Evolutionary conservation across 2,329 filamentous ascomycete genomes (phyloP).

Genomic region (Aschersonia sp.): DNA sequence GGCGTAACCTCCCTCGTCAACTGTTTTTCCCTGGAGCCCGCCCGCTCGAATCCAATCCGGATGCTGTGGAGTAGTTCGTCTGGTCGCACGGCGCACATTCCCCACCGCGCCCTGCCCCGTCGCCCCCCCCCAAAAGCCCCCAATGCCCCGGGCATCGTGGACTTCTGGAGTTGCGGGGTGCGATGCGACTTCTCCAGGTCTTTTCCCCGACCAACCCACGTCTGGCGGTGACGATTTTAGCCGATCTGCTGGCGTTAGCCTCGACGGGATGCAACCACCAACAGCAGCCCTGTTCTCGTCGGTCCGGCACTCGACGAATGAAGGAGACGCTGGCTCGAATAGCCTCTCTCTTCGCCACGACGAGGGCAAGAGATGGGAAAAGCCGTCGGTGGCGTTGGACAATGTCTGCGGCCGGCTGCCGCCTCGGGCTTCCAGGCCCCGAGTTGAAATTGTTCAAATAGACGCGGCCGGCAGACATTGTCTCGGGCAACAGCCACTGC

Average conservation of each 20-base stretch:
- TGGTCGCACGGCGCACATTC: background rate
- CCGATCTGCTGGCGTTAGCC: background rate
- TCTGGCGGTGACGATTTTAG: background rate
- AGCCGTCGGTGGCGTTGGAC: background rate
- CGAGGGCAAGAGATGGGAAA: background rate
- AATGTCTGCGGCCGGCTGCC: background rate
- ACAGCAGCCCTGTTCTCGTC: background rate
- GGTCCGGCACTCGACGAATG: slow-evolving; percentile 5
- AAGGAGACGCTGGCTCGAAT: background rate
- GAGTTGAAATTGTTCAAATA: background rate
- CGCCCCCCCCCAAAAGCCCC: background rate
- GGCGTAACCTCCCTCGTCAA: too few species aligned
- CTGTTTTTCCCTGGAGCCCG: too few species aligned
- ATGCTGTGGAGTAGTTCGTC: background rate
- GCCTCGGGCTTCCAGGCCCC: background rate
- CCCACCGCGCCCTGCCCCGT: background rate
- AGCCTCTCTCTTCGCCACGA: background rate
- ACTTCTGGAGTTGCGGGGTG: background rate
- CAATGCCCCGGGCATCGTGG: background rate
- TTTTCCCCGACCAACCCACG: background rate
- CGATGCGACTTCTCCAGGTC: background rate
- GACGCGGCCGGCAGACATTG: background rate
- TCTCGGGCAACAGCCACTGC: background rate
- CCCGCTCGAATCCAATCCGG: too few species aligned
- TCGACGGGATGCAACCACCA: background rate